Evolutionary conservation across 2,329 filamentous ascomycete genomes (phyloP).

Genomic region (Diaporthe capsici): DNA sequence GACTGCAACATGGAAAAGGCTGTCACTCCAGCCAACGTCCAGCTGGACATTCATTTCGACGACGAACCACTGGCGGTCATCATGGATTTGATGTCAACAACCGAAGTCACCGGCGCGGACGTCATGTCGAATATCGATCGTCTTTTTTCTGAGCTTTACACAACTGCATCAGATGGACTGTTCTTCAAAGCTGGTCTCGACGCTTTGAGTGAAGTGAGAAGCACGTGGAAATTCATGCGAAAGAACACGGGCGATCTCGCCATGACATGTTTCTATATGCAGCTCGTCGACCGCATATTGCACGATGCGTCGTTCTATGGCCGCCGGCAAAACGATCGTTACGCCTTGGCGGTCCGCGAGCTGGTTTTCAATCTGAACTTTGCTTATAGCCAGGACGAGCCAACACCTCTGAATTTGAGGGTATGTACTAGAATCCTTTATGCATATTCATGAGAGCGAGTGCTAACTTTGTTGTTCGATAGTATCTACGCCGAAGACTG

Average conservation of each 20-base stretch:
- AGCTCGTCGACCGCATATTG: not conserved
- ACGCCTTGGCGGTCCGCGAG: not conserved
- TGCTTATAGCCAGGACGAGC: not conserved
- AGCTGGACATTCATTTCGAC: not conserved
- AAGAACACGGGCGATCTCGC: not conserved
- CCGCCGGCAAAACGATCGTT: not conserved
- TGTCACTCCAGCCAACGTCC: too few relatives aligned
- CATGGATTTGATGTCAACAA: not conserved
- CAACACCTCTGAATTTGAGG: not conserved
- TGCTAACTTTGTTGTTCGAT: not conserved
- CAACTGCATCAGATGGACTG: not conserved
- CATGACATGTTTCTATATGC: not conserved
- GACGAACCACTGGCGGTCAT: not conserved
- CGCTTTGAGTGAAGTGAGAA: not conserved
- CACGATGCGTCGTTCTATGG: not conserved
- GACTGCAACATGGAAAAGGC: not conserved
- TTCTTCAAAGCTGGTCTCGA: not conserved
- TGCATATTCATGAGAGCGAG: not conserved
- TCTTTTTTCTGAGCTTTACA: not conserved
- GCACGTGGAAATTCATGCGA: not conserved
- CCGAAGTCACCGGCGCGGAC: not conserved
- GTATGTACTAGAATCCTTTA: not conserved
- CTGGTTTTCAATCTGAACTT: not conserved
- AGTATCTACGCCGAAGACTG: not conserved
- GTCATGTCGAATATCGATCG: not conserved